Base-by-base conservation (phyloP, 441 rosid species). In the Omphalea diandra region DNA sequence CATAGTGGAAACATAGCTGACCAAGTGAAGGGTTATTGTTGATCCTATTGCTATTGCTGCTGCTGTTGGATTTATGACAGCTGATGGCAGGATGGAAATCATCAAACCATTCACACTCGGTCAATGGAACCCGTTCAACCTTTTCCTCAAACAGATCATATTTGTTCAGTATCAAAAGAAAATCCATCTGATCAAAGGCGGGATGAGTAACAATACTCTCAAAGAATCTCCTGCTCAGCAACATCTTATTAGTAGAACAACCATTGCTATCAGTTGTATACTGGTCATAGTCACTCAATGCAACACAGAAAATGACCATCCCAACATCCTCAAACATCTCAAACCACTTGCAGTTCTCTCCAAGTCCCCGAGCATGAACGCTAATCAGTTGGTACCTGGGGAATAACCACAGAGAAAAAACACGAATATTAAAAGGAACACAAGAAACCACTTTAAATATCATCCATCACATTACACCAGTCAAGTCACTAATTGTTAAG, bases 241-340 rank as follows among this genome's bases (percentile, higher is more conserved):
- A 38, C 98, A 95, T 93, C 77, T 85, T 90, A 81, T 91, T 94
- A 20, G 73, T 82, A 33, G 66, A 67, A 46, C 70, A 69, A 7
- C 90, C 86, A 68, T 63, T 80, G 57, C 84, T 85, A 53, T 89
- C 93, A 59, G 79, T 75, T 43, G 88, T 73, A 61, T 70, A 66
- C 70, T 93, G 93, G 75, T 93, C 94, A 17, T 93, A 95, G 82
- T 93, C 97, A 31, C 85, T 93, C 89, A 95, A 76, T 17, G 92
- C 26, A 43, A 93, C 93, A 67, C 94, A 89, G 71, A 95, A 93
- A 58, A 89, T 84, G 79, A 93, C 91, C 83, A 95, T 83, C 52
- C 99, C 98, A 27, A 93, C 85, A 60, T 95, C 99, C 82, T 95
- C 99, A 50, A 95, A 95, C 98, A 93, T 92, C 79, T 95, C 97